Evolutionary conservation across 768 basidiomycete genomes (phyloP), one percentile per base, ranked within the genome.

Genomic region (Boletus vermiculosoides): DNA sequence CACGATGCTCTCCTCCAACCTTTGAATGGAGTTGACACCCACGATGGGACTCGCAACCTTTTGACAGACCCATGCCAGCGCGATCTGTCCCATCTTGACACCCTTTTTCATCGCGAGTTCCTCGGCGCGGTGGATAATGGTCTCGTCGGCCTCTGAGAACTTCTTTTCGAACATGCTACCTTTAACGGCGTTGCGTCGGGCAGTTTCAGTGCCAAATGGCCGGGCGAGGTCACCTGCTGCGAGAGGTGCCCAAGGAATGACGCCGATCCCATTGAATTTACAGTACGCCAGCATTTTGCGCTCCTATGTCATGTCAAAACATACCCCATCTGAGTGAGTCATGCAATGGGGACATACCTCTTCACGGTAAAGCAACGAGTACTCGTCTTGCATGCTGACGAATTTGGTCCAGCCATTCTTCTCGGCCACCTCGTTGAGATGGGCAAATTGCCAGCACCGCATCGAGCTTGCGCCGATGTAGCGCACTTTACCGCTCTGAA

Each of bases 231-330:
- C 37, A n/a, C 80, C 80, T 7, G 55, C 57, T 20, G 67, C 63
- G 22, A 85, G 73, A 1, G 82, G 80, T 0, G 74, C 66, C 77
- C 79, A 83, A 0, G 83, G 80, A 28, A 85, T 30, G 5, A 30
- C 28, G 4, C 28, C 28, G 6, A 30, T 30, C 6, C 5, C 4
- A 5, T 30, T 30, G 28, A 30, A 30, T 30, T 30, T 30, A 30
- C 28, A 30, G 28, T 30, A 30, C 6, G 28, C 28, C 28, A 30
- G 28, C 28, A 7, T 30, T 5, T 30, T 5, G 28, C 6, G 28
- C 28, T 30, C 28, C 28, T 30, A 5, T 5, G 4, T 30, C 6
- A 30, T 5, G 6, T 30, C 6, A 30, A 7, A 30, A 30, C 4
- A 30, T 7, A 7, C 6, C 3, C 6, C 28, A 7, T 30, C 28